These are phyloP conservation scores for Ganoderma multipileum DNA, from an alignment of 1,284 basidiomycete species.

Conservation along the genomic window DNA sequence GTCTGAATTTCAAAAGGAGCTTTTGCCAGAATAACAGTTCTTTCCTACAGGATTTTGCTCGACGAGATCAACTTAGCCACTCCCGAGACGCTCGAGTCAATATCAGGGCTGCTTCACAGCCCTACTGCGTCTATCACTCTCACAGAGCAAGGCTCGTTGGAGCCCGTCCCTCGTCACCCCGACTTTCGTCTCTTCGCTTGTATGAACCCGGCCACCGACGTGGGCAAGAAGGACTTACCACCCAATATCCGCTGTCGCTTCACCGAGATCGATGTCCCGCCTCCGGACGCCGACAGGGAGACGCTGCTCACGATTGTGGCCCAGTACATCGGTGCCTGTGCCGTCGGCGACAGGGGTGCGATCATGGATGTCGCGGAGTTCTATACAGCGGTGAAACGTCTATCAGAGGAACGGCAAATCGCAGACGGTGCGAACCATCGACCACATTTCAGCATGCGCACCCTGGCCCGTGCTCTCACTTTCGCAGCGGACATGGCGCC, in stretches of 20 bases:
- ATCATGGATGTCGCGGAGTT: conserved; percentile 94
- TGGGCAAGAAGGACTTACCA: conserved; percentile 97
- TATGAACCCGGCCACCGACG: conserved; percentile 99
- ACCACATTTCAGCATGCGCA: conserved; percentile 99
- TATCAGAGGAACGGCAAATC: conserved; percentile 83
- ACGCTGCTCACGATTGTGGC: conserved; percentile 89
- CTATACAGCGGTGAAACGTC: conserved; percentile 84
- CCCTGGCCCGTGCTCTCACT: conserved; percentile 89
- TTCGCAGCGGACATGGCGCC: conserved; percentile 88
- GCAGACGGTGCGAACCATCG: conserved; percentile 94
- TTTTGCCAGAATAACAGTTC: conserved; percentile 1
- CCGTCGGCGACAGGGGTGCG: conserved; percentile 87
- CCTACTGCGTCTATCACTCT: conserved; percentile 90
- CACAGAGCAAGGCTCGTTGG: conserved; percentile 93
- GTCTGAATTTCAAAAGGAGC: background rate
- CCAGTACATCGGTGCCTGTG: conserved; percentile 89
- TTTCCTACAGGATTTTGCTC: conserved; percentile 79
- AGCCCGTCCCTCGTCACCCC: conserved; percentile 90
- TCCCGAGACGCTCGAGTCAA: conserved; percentile 93
- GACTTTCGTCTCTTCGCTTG: conserved; percentile 98
- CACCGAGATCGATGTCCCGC: conserved; percentile 94
- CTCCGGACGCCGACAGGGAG: conserved; percentile 93
- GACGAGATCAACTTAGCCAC: conserved; percentile 98
- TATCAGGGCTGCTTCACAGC: conserved; percentile 88
- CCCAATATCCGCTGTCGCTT: conserved; percentile 91